Conservation (phyloP, 2,329 filamentous ascomycete genomes). For the Alternaria sp. region DNA sequence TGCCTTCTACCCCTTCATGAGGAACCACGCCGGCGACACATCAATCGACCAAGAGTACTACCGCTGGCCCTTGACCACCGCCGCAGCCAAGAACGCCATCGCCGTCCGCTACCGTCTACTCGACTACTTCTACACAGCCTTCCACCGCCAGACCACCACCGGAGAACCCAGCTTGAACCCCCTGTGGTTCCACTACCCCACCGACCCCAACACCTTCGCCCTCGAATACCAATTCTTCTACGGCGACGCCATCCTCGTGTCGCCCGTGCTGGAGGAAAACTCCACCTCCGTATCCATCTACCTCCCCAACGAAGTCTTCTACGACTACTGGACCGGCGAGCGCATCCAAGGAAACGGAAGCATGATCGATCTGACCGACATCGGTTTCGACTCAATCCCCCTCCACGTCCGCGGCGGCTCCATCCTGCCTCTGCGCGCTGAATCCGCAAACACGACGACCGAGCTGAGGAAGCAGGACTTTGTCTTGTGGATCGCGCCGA, state of each 20-base stretch:
- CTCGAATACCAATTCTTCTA: slow-evolving; percentile 65
- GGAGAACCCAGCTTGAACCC: slow-evolving; percentile 72
- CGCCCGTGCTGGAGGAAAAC: slow-evolving; percentile 61
- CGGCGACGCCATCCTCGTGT: slow-evolving; percentile 62
- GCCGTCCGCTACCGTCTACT: slow-evolving; percentile 73
- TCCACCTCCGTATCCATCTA: slow-evolving; percentile 61
- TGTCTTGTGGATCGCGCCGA: slow-evolving; percentile 72
- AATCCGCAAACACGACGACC: slow-evolving; percentile 65
- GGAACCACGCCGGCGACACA: slow-evolving; percentile 69
- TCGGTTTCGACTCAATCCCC: slow-evolving; percentile 63
- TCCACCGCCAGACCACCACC: slow-evolving; percentile 63
- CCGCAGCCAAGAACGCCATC: slow-evolving; percentile 71
- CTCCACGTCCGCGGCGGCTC: slow-evolving; percentile 69
- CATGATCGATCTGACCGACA: slow-evolving; percentile 53
- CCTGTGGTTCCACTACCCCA: slow-evolving; percentile 73
- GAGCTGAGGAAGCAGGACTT: slow-evolving; percentile 72
- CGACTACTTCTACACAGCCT: slow-evolving; percentile 78
- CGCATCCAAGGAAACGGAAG: slow-evolving; percentile 56
- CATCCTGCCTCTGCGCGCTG: slow-evolving; percentile 65
- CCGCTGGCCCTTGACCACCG: slow-evolving; percentile 57
- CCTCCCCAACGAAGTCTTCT: slow-evolving; percentile 64
- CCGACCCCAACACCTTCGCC: slow-evolving; percentile 58
- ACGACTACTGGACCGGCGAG: slow-evolving; percentile 63
- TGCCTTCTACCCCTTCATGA: slow-evolving; percentile 77
- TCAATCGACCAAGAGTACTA: slow-evolving; percentile 68